A percentile compares a stretch with the other conserved stretches of the same genome.
Conservation (phyloP, 2,329 filamentous ascomycete genomes). For the Aschersonia sp. region DNA sequence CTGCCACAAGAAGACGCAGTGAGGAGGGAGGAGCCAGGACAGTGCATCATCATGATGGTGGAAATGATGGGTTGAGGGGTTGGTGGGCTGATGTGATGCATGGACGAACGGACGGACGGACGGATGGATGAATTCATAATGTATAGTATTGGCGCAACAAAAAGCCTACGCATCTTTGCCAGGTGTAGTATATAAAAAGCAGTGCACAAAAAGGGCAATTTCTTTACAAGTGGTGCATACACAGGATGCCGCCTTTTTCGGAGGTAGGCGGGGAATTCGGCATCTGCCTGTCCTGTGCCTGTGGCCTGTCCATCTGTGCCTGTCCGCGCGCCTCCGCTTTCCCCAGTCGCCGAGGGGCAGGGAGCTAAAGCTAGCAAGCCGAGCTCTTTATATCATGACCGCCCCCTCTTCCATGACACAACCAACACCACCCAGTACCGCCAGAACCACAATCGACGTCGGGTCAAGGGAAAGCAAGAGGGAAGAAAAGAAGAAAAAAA, state of each 20-base stretch:
- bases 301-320: not conserved
- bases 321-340: too few species aligned
- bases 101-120: too few species aligned
- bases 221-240: too few species aligned
- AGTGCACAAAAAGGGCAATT: too few species aligned
- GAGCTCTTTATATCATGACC: not conserved
- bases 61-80: not conserved
- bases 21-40: not conserved
- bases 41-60: not conserved
- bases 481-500: too few species aligned
- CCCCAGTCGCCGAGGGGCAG: not conserved
- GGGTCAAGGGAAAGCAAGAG: too few species aligned
- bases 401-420: not conserved
- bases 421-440: slow-evolving; percentile 9
- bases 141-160: too few species aligned
- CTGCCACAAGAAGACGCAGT: slow-evolving; percentile 8
- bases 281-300: not conserved
- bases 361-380: not conserved
- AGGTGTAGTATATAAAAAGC: too few species aligned
- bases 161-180: too few species aligned
- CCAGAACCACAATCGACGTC: too few species aligned
- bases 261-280: not conserved
- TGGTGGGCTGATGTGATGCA: too few species aligned
- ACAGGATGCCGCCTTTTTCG: not conserved
- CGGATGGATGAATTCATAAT: too few species aligned